phyloP scores from a whole-genome alignment of 768 basidiomycete genomes.

The Collybia mongolica region DNA sequence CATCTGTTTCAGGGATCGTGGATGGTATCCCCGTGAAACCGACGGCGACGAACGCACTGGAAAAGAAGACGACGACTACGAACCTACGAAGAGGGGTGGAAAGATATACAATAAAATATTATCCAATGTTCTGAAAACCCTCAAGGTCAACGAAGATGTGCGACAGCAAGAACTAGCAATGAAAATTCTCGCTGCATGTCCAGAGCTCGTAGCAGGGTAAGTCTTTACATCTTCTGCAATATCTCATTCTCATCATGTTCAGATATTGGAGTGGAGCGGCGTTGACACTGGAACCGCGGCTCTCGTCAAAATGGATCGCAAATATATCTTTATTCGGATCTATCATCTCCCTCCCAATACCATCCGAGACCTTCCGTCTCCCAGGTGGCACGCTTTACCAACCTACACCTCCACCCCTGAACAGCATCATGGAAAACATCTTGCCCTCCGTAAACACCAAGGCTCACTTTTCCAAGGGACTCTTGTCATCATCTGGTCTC shows the following conservation, averaged over 20 bases:
- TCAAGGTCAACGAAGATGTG: constrained; percentile 88
- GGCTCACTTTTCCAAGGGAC: constrained; percentile 74
- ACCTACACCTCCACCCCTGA: constrained; percentile 73
- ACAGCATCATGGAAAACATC: constrained; percentile 71
- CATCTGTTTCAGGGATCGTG: constrained; percentile 84
- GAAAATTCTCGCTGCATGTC: constrained; percentile 79
- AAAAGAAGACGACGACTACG: constrained; percentile 33
- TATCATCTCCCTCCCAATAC: constrained; percentile 77
- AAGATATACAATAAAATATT: constrained; percentile 84
- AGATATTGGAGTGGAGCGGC: constrained; percentile 74
- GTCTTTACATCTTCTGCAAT: constrained; percentile 17
- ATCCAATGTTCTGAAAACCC: constrained; percentile 63
- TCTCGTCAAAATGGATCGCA: constrained; percentile 89
- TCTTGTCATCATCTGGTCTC: constrained; percentile 68
- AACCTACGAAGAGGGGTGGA: constrained; percentile 29
- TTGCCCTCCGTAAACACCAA: constrained; percentile 74
- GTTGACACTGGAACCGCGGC: constrained; percentile 79
- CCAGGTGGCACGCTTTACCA: constrained; percentile 49
- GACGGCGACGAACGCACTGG: constrained; percentile 36
- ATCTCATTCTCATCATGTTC: constrained; percentile 11
- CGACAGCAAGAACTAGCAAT: constrained; percentile 83
- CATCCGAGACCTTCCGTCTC: constrained; percentile 60
- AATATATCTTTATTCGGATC: constrained; percentile 83
- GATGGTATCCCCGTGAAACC: constrained; percentile 83
- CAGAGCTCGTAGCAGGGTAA: constrained; percentile 81